Evolutionary conservation across 306 rosid species (phyloP), one percentile per base, ranked within the genome.

Genomic region (Trifolium repens): DNA sequence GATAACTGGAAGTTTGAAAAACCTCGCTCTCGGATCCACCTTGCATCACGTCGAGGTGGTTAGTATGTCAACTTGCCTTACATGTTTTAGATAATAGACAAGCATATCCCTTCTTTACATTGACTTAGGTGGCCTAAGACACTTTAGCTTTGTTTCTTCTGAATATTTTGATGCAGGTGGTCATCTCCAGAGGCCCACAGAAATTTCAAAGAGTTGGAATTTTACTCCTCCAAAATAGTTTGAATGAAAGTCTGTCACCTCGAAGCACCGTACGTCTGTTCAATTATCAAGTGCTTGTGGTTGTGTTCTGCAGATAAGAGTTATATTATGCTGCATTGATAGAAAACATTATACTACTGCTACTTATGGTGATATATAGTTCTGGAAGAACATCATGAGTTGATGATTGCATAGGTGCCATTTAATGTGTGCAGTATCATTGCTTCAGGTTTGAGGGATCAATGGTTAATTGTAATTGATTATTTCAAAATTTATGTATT

Each of bases 1-100:
- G 98, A 91, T 86, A 90, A 30, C 79, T 91, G 97, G 97, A 94
- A 88, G 86, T 91, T 88, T 87, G 98, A 94, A 89, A 97, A 96
- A 54, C 96, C 97, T 58, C 91, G 96, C 14, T 92, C 97, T 24
- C 90, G 93, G 58, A 90, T 91, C 71, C 91, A 88, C 83, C 89
- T 85, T 63, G 69, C 81, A 81, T 90, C 97, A 37, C 89, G 84
- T 39, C 84, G 83, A 86, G 91, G 93, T 80, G 87, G 91, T 84
- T 67, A 66, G 82, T 72, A 24, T 54, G 42, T 78, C 69, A 55
- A 55, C 57, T 46, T 46, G 16, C 53, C 11, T 72, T 66, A 43
- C 14, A 22, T 71, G 50, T 19, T 58, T 2, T 42, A 80, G 42
- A 69, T 49, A 13, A 4, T 43, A 61, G 12, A 62, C n/a, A 2